Percentiles rank a stretch among this genome's conserved stretches.
Evolutionary conservation across 176 grass and related monocot genomes (phyloP).

Genomic region (Stipa capillata): DNA sequence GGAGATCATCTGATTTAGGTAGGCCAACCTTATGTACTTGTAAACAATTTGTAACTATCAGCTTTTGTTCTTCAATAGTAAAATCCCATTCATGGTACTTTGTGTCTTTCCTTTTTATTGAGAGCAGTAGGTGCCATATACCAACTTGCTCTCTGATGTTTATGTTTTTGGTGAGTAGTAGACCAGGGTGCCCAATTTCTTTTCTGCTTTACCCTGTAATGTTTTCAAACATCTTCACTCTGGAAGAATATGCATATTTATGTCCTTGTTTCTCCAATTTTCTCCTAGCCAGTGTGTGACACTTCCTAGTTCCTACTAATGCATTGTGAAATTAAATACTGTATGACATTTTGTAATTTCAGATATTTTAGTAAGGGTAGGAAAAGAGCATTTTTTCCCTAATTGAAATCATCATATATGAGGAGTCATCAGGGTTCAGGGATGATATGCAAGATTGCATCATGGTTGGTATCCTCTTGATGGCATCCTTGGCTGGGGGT

Average conservation of each 20-base stretch:
- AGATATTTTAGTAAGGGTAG: not conserved
- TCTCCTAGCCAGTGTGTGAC: not conserved
- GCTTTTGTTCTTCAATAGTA: slow-evolving; percentile 9
- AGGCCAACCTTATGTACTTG: slow-evolving; percentile 5
- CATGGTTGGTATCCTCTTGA: not conserved
- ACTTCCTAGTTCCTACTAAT: not conserved
- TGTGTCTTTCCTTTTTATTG: slow-evolving; percentile 18
- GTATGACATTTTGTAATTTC: not conserved
- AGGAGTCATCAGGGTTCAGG: not conserved
- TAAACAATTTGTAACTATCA: slow-evolving; percentile 17
- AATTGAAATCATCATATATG: not conserved
- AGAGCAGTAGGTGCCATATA: slow-evolving; percentile 4
- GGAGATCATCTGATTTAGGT: not conserved
- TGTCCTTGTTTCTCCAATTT: not conserved
- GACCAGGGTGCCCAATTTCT: not conserved
- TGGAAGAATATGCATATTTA: not conserved
- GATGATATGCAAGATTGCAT: not conserved
- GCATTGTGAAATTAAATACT: not conserved
- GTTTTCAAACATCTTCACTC: not conserved
- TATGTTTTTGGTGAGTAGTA: slow-evolving; percentile 5
- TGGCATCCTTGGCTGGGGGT: not conserved
- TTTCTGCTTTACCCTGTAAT: not conserved
- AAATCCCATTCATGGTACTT: slow-evolving; percentile 15
- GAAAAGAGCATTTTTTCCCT: not conserved
- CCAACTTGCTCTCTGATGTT: not conserved